Base-by-base conservation (phyloP, 2,329 filamentous ascomycete genomes). In the Fusarium euwallaceae region DNA sequence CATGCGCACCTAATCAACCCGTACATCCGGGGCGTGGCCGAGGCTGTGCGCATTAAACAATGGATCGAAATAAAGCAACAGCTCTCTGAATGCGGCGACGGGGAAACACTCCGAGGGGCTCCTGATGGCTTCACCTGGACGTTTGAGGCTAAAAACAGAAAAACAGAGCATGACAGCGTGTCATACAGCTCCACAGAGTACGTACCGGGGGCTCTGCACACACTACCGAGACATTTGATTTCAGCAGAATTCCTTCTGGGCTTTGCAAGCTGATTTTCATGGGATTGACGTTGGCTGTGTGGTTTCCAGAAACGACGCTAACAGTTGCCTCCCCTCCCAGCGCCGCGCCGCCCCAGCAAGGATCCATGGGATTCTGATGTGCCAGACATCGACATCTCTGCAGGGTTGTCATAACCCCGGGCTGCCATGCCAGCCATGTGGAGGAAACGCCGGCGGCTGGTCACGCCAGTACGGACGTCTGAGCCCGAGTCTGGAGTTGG, bases 341-440 rank as follows among this genome's bases (percentile, higher is more conserved):
- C 20, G 20, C 55, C 55, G 41, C 59, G 20, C 24, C 12, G 61
- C 45, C 45, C 45, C 60, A 62, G 48, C 45, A 63, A 55, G 20
- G 60, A 36, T 51, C 48, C 48, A 32, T 53, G 45, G 45, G 45
- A 51, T 51, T 32, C 29, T 20, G 24, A 37, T 36, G 56, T 60
- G 59, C 58, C 67, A 43, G 56, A 37, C 29, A 58, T 36, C 36
- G 56, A 37, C 29, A 58, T 36, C 39, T 55, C 45, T 56, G 60
- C 55, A 71, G 66, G 71, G 60, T 60, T 60, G 55, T 37, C 53
- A 63, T 41, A 61, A 34, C 53, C 70, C 72, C 69, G 34, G 67
- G 66, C 67, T 75, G 65, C 58, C 70, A 72, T 75, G 61, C 58
- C 68, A 72, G 58, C 61, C 66, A 71, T 73, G 66, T 56, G 53